Evolutionary conservation across 1,139 yeast genomes (phyloP), one percentile per base, ranked within the genome.

Genomic region (Suhomyces chickasaworum): DNA sequence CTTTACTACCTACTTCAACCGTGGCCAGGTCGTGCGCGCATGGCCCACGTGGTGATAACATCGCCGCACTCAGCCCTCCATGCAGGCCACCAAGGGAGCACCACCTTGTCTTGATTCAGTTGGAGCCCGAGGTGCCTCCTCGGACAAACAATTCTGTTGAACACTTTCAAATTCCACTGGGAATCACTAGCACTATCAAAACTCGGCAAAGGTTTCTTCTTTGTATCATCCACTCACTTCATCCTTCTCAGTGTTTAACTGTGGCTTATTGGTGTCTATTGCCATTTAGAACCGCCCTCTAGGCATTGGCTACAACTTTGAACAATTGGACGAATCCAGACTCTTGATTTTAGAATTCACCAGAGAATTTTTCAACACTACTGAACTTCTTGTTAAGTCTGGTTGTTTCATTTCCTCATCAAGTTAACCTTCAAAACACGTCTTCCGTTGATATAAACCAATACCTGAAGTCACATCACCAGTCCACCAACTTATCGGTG

Each of bases 41-140:
- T 20, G n/a, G 35, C 44, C 47, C 47, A 45, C 47, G 47, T 45
- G 47, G 47, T 29, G 47, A 45, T 45, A 45, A 45, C 42, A 21
- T 33, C 37, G 42, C 44, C 44, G 47, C 41, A 45, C 42, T n/a
- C n/a, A n/a, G n/a, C 41, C 27, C 13, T 13, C 6, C 23, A 21
- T 40, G 44, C 44, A 40, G 44, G 41, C 39, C 36, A 23, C 38
- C 41, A 32, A 37, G 27, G 34, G 34, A 41, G 32, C 23, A 17
- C 23, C 37, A 23, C 36, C 27, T 17, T 20, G n/a, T 12, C 38
- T 23, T 33, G 45, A 42, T 38, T 39, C 37, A 36, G 31, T 16
- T 21, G 36, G 17, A 37, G 32, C 40, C 40, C 41, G 41, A 42
- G 37, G 25, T 21, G 13, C 37, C 25, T 15, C 8, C 37, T 22